phyloP scores from a whole-genome alignment of 2,329 filamentous ascomycete species.

The Diaporthe caulivora region DNA sequence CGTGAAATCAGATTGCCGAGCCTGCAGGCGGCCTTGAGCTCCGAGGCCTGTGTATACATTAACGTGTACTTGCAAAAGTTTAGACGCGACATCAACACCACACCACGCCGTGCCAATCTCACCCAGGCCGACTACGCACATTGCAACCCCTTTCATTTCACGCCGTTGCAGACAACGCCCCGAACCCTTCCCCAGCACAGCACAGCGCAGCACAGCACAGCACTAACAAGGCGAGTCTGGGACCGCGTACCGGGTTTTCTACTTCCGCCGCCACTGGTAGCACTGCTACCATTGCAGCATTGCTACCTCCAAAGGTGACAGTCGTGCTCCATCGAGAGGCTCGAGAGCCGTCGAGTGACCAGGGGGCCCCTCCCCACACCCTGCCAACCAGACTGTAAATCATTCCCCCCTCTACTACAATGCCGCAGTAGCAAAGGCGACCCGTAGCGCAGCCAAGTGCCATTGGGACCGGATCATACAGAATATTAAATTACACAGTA shows the following conservation, averaged over 20 bases:
- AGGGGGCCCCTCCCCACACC: background rate
- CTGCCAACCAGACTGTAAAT: background rate
- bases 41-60: no score
- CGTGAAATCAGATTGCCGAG: slow-evolving; percentile 17
- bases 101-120: background rate
- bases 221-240: background rate
- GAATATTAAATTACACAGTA: background rate
- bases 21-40: background rate
- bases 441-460: slow-evolving; percentile 14
- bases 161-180: background rate
- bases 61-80: no score
- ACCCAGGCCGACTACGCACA: background rate
- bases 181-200: no score
- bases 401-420: no score
- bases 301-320: slow-evolving; percentile 6
- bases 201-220: background rate
- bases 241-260: slow-evolving; percentile 2
- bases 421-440: background rate
- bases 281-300: slow-evolving; percentile 7
- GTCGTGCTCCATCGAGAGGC: background rate
- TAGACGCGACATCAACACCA: background rate
- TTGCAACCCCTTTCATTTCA: slow-evolving; percentile 22
- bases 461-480: background rate
- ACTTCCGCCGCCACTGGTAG: slow-evolving; percentile 6
- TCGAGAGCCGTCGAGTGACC: slow-evolving; percentile 14